Evolutionary conservation across 2,329 filamentous ascomycete genomes (phyloP).

Genomic region (Nigrograna mackinnonii): DNA sequence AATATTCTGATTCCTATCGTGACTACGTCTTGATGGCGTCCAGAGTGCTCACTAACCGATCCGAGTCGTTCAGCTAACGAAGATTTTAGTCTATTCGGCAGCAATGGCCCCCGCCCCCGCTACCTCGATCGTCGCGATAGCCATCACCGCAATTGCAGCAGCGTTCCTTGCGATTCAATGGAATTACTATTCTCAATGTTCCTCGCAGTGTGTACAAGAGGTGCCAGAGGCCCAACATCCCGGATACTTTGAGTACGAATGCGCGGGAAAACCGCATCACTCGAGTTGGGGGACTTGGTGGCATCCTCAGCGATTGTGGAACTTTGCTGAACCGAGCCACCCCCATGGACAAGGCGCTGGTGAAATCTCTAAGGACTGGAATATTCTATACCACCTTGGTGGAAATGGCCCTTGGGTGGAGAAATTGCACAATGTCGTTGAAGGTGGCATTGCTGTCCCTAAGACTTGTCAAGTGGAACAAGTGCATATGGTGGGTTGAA

Average conservation of each 20-base stretch:
- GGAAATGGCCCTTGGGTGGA: conserved; percentile 61
- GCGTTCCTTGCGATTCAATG: conserved; percentile 10
- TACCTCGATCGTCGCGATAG: no score
- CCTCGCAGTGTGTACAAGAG: conserved; percentile 3
- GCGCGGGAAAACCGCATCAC: conserved; percentile 31
- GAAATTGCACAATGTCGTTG: conserved; percentile 47
- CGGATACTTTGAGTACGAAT: conserved; percentile 26
- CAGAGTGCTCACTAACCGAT: no score
- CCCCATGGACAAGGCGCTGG: conserved; percentile 26
- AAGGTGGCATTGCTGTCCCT: conserved; percentile 48
- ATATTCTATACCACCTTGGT: conserved; percentile 57
- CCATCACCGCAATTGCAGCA: conserved; percentile 4
- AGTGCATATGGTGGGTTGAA: conserved; percentile 57
- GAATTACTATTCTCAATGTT: conserved; percentile 6
- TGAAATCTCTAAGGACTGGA: conserved; percentile 43
- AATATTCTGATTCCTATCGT: no score
- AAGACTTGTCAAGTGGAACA: conserved; percentile 57
- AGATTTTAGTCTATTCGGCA: no score
- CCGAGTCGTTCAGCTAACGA: no score
- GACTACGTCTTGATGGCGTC: no score
- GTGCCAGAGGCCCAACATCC: conserved; percentile 8
- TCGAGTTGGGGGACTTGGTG: conserved; percentile 39
- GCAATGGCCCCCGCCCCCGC: no score
- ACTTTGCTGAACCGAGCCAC: no score
- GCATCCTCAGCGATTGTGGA: conserved; percentile 29